Evolutionary conservation across 345 rosid species (phyloP).

Genomic region (Litchi chinensis): DNA sequence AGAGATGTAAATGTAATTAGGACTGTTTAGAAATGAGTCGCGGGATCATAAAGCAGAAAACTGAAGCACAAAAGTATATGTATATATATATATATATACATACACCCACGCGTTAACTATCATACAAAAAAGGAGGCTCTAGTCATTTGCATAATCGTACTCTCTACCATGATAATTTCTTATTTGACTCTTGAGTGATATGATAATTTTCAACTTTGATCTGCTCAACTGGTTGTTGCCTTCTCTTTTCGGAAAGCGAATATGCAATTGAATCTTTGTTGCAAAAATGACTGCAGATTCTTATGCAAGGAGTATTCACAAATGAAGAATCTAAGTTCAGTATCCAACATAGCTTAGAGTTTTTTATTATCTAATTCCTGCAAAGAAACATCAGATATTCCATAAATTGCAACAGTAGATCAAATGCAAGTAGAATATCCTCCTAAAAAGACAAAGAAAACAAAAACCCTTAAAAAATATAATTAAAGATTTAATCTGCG

Average conservation of each 20-base stretch:
- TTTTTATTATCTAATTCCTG: no score
- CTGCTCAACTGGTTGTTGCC: neutral
- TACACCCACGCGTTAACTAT: neutral
- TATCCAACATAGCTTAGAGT: no score
- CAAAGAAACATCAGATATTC: no score
- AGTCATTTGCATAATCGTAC: neutral
- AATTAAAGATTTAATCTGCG: neutral
- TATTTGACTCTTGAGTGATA: neutral
- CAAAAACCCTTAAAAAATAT: neutral
- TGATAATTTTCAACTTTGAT: neutral
- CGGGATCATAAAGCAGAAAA: constrained; percentile 13
- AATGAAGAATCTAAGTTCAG: no score
- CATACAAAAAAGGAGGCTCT: no score
- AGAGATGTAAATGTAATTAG: constrained; percentile 58
- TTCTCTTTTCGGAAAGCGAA: no score
- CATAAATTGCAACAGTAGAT: no score
- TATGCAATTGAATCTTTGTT: neutral
- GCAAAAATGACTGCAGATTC: no score
- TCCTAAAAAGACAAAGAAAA: neutral
- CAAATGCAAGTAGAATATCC: no score
- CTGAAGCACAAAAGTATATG: neutral
- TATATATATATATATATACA: no score
- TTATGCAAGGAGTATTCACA: no score
- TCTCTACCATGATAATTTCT: neutral
- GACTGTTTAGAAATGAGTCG: constrained; percentile 12